phyloP scores from a whole-genome alignment of 1,284 basidiomycete species.

The Marasmius oreades region DNA sequence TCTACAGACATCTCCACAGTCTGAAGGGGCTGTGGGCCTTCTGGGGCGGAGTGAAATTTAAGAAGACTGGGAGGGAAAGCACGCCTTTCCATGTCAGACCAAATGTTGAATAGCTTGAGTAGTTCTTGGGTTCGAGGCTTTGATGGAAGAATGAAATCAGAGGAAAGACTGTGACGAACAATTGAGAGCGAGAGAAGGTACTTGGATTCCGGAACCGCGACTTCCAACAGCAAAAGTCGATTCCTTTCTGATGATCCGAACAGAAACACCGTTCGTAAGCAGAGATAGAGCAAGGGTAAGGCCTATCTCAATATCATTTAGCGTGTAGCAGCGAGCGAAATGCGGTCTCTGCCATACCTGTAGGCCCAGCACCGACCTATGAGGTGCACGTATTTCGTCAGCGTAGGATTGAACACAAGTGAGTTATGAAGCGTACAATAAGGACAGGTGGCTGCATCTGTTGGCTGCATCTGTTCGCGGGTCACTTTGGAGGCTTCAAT shows the following conservation, averaged over 20 bases:
- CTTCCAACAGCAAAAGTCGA: constrained; percentile 13
- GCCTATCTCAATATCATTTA: constrained; percentile 38
- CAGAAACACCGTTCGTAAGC: constrained; percentile 14
- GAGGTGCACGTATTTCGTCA: background rate
- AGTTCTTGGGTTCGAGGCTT: constrained; percentile 16
- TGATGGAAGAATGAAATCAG: background rate
- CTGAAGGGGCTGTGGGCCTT: background rate
- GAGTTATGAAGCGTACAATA: no score
- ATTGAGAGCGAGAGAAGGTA: background rate
- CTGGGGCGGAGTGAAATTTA: background rate
- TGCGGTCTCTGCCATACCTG: constrained; percentile 36
- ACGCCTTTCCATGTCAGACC: constrained; percentile 5
- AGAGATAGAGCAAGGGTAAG: constrained; percentile 15
- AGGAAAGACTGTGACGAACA: background rate
- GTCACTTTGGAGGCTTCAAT: no score
- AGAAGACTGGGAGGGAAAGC: background rate
- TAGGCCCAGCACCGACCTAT: constrained; percentile 33
- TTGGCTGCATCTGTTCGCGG: no score
- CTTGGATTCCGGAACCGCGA: constrained; percentile 14
- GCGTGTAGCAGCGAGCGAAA: constrained; percentile 21
- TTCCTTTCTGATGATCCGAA: constrained; percentile 18
- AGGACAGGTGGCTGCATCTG: no score
- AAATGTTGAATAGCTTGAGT: constrained; percentile 8
- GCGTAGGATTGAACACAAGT: no score
- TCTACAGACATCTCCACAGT: background rate